These are phyloP conservation scores for Paramecium caudatum DNA, from an alignment of 73 alveolate species.

Conservation along the genomic window DNA sequence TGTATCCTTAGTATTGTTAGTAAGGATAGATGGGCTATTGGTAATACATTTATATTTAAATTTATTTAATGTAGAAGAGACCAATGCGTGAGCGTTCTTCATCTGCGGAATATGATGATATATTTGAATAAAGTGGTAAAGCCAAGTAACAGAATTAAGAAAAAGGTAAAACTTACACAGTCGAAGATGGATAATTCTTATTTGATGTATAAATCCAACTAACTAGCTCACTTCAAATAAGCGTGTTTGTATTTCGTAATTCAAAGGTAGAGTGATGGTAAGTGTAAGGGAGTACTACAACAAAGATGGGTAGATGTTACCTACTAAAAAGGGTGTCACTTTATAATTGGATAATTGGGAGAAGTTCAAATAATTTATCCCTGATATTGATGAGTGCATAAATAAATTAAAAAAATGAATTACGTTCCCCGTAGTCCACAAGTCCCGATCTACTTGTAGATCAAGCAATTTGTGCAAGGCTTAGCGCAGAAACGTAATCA, in stretches of 20 bases:
- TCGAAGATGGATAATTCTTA: conserved; percentile 7
- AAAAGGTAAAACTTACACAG: neutral
- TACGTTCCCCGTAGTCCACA: conserved; percentile 56
- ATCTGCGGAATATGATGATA: neutral
- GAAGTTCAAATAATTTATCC: conserved; percentile 38
- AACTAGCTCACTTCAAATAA: conserved; percentile 51
- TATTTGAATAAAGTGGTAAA: neutral
- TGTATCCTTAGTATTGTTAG: neutral
- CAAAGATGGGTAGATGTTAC: conserved; percentile 45
- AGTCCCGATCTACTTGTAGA: conserved; percentile 18
- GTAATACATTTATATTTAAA: conserved; percentile 28
- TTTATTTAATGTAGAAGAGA: conserved; percentile 6
- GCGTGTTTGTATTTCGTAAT: conserved; percentile 10
- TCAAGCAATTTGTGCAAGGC: neutral
- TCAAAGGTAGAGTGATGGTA: conserved; percentile 38
- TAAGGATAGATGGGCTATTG: conserved; percentile 36
- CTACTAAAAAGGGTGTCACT: conserved; percentile 59
- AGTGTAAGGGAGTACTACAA: conserved; percentile 68
- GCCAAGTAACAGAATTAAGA: neutral
- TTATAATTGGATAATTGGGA: conserved; percentile 48
- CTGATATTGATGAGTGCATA: conserved; percentile 48
- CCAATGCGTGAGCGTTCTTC: conserved; percentile 31
- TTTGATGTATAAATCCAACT: neutral
- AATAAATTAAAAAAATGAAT: conserved; percentile 57
- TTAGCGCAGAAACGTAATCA: neutral